Conservation (phyloP, 257 asterid genomes). For the Petunia secreta region DNA sequence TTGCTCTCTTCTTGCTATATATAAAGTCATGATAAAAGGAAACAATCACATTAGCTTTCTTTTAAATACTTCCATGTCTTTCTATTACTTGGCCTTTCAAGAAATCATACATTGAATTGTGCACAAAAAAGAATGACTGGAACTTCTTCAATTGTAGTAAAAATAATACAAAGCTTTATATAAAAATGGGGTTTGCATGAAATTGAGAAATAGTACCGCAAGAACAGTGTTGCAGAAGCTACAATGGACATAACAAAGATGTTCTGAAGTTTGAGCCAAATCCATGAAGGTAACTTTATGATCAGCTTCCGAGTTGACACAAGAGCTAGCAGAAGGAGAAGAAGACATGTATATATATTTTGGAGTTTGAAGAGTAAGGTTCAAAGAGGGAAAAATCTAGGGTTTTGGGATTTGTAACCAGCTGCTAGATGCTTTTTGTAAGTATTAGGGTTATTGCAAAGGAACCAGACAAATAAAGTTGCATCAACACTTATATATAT, state of each 20-base stretch:
- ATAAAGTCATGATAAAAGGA: not conserved
- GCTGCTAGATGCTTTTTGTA: not conserved
- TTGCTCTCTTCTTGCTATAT: not conserved
- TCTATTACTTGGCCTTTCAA: not conserved
- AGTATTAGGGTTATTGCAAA: not conserved
- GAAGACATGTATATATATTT: slow-evolving; percentile 17
- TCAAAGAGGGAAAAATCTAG: not conserved
- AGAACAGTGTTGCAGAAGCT: slow-evolving; percentile 95
- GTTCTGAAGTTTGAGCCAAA: slow-evolving; percentile 71
- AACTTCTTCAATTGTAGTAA: no score
- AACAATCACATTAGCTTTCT: not conserved
- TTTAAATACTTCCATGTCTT: not conserved
- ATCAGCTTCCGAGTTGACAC: slow-evolving; percentile 35
- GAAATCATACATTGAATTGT: not conserved
- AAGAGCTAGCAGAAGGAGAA: slow-evolving; percentile 25
- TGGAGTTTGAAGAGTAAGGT: not conserved
- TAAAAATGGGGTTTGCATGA: not conserved
- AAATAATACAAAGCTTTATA: no score
- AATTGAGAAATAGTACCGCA: slow-evolving; percentile 56
- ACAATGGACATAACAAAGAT: slow-evolving; percentile 97
- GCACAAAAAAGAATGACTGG: not conserved
- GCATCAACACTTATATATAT: not conserved
- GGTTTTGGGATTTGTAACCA: slow-evolving; percentile 2
- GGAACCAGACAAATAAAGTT: not conserved
- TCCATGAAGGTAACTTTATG: slow-evolving; percentile 60